These are phyloP conservation scores for Paraphoma chrysanthemicola DNA, from an alignment of 2,329 filamentous ascomycete genomes.

Conservation along the genomic window DNA sequence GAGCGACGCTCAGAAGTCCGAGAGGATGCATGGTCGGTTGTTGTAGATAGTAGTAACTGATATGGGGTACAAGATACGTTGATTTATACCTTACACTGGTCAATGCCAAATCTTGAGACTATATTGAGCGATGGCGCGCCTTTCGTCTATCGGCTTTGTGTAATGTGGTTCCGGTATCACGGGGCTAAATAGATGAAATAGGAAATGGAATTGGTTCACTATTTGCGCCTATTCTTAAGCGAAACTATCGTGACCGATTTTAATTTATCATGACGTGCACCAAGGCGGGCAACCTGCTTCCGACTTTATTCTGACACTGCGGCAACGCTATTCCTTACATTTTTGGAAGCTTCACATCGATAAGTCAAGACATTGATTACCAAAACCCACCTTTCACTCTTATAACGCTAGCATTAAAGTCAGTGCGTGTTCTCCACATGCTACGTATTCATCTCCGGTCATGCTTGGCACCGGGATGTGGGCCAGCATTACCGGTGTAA, in stretches of 20 bases:
- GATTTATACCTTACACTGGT: neutral
- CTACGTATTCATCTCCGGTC: too few species aligned
- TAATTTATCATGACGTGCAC: constrained; percentile 1
- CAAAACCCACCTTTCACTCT: too few species aligned
- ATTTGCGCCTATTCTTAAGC: neutral
- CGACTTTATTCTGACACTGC: neutral
- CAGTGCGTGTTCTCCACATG: too few species aligned
- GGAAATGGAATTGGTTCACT: constrained; percentile 2
- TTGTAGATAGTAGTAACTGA: neutral
- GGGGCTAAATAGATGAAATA: neutral
- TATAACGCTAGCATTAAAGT: too few species aligned
- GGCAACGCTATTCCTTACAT: neutral
- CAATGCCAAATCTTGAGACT: neutral
- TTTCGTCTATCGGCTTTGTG: neutral
- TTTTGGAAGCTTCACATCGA: neutral
- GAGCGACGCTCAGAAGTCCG: neutral
- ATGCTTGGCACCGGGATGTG: too few species aligned
- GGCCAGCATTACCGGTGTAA: too few species aligned
- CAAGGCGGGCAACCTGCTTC: neutral
- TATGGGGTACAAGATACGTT: neutral
- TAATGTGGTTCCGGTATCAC: neutral
- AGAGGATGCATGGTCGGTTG: neutral
- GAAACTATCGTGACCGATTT: neutral
- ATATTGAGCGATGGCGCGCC: too few species aligned
- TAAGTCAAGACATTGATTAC: too few species aligned